These are phyloP conservation scores for Eucalyptus cloeziana DNA, from an alignment of 345 rosid genomes.

Conservation along the genomic window DNA sequence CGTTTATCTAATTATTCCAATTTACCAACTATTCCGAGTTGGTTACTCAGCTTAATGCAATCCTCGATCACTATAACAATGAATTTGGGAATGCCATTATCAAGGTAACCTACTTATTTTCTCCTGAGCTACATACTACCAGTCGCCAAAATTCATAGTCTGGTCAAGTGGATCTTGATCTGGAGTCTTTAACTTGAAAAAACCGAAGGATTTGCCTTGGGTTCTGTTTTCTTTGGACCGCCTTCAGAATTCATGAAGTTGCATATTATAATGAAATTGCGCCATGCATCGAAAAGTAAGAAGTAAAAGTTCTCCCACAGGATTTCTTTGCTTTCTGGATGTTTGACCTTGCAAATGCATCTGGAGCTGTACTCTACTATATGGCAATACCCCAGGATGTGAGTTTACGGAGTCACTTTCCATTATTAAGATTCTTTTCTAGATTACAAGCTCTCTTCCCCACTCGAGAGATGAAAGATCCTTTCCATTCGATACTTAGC, in stretches of 20 bases:
- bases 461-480: no score
- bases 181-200: no score
- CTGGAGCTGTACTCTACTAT: background rate
- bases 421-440: background rate
- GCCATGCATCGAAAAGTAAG: background rate
- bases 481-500: background rate
- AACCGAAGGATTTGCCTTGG: background rate
- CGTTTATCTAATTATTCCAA: no score
- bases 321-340: no score
- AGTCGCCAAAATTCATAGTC: background rate
- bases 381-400: background rate
- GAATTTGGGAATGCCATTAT: conserved; percentile 45
- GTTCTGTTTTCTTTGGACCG: background rate
- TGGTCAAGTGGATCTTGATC: background rate
- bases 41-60: conserved; percentile 41
- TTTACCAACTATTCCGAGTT: no score
- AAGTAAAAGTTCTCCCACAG: background rate
- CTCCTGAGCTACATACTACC: background rate
- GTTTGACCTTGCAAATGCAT: no score
- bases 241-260: background rate
- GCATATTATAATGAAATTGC: background rate
- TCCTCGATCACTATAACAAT: conserved; percentile 68
- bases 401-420: background rate
- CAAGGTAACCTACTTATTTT: conserved; percentile 35
- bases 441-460: background rate